A percentile compares a stretch with the other conserved stretches of the same genome.
Conservation (phyloP, 257 asterid species). For the Solanum sejunctum region DNA sequence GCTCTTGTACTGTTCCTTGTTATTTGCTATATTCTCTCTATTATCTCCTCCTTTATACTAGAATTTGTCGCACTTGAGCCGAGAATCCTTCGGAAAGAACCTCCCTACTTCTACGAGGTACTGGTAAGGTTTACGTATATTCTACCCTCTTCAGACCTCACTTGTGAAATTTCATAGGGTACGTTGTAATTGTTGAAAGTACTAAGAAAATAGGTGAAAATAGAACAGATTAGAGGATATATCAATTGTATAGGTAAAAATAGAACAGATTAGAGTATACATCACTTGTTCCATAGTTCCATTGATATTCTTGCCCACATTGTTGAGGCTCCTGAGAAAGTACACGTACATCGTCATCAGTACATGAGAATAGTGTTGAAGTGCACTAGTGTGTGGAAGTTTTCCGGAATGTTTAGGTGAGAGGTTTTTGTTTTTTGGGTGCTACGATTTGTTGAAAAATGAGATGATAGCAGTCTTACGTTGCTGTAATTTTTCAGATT, state of each 20-base stretch:
- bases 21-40: too few species aligned
- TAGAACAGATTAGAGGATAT: not conserved
- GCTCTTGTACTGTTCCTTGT: too few species aligned
- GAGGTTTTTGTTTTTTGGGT: not conserved
- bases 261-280: not conserved
- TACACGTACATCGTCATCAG: not conserved
- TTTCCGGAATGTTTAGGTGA: not conserved
- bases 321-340: not conserved
- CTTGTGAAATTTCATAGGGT: too few species aligned
- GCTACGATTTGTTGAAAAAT: not conserved
- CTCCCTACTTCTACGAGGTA: too few species aligned
- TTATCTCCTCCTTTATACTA: too few species aligned
- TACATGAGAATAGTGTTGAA: not conserved
- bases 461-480: not conserved
- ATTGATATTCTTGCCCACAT: not conserved
- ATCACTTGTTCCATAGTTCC: not conserved
- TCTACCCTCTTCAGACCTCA: too few species aligned
- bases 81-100: too few species aligned
- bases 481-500: constrained; percentile 29
- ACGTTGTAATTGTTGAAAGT: too few species aligned
- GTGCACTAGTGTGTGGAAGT: not conserved
- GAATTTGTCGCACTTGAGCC: too few species aligned
- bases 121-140: too few species aligned
- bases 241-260: not conserved
- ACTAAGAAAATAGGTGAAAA: not conserved